phyloP scores from a whole-genome alignment of 306 rosid species.

The Vigna unguiculata region DNA sequence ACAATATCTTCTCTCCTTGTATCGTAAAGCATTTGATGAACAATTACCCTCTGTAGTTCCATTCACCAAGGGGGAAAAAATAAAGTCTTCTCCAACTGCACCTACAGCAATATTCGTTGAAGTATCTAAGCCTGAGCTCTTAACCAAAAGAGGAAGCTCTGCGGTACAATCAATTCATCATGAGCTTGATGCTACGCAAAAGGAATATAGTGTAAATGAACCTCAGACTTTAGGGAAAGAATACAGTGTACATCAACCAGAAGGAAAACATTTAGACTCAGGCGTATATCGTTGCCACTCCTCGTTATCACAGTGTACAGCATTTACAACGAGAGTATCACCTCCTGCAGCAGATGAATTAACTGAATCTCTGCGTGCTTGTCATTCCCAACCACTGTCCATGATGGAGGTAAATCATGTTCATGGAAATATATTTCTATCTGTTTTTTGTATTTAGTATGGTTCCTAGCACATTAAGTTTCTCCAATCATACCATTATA shows the following conservation, averaged over 20 bases:
- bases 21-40: conserved; percentile 86
- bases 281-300: conserved; percentile 78
- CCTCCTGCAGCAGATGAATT: conserved; percentile 60
- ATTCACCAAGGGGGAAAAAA: conserved; percentile 54
- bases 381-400: conserved; percentile 89
- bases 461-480: conserved; percentile 3
- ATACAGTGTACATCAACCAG: conserved; percentile 47
- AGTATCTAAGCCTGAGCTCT: conserved; percentile 48
- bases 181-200: conserved; percentile 41
- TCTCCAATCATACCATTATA: background rate
- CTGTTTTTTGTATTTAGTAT: conserved; percentile 8
- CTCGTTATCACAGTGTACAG: conserved; percentile 67
- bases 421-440: background rate
- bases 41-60: conserved; percentile 56
- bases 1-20: conserved; percentile 87
- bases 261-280: conserved; percentile 65
- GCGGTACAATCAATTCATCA: conserved; percentile 56
- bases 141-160: conserved; percentile 54
- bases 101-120: conserved; percentile 53
- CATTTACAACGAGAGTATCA: conserved; percentile 55
- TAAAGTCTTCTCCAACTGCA: conserved; percentile 54
- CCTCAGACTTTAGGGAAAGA: conserved; percentile 51
- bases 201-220: conserved; percentile 49
- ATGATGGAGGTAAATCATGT: conserved; percentile 71
- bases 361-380: conserved; percentile 62